These are phyloP conservation scores for Sporothrix luriei DNA, from an alignment of 2,329 filamentous ascomycete genomes.

Conservation along the genomic window DNA sequence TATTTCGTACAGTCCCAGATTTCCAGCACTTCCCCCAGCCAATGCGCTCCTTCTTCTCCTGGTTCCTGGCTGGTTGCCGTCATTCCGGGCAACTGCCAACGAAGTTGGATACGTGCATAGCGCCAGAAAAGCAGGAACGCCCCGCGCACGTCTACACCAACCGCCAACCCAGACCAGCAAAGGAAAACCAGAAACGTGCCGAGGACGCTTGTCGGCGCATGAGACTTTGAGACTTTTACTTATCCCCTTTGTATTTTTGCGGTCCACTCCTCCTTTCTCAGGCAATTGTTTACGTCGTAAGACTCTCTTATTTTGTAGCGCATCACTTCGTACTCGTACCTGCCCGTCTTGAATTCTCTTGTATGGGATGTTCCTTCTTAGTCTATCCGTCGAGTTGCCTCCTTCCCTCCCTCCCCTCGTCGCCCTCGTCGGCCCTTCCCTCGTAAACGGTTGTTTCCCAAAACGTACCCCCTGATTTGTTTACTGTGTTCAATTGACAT, in stretches of 20 bases:
- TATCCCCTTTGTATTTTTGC: neutral
- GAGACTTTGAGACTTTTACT: constrained; percentile 16
- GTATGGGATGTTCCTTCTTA: constrained; percentile 1
- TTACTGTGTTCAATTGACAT: neutral
- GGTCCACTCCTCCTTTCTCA: constrained; percentile 5
- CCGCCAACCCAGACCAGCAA: neutral
- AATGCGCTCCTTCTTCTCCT: constrained; percentile 10
- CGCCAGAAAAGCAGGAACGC: constrained; percentile 22
- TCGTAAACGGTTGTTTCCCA: neutral
- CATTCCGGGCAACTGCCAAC: neutral
- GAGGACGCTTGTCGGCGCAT: constrained; percentile 9
- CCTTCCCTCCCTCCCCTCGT: neutral
- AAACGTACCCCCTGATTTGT: neutral
- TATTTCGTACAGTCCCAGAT: too few species aligned
- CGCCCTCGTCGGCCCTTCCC: neutral
- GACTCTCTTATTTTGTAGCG: neutral
- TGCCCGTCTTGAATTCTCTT: neutral
- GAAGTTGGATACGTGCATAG: neutral
- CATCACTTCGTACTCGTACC: constrained; percentile 10
- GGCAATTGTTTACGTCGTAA: constrained; percentile 10
- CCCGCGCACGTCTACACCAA: neutral
- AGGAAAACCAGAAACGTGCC: neutral
- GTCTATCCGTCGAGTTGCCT: neutral
- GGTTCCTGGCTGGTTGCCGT: constrained; percentile 11
- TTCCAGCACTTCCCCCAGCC: constrained; percentile 1